Base-by-base conservation (phyloP, 2,329 filamentous ascomycete genomes). In the Clonostachys chloroleuca region DNA sequence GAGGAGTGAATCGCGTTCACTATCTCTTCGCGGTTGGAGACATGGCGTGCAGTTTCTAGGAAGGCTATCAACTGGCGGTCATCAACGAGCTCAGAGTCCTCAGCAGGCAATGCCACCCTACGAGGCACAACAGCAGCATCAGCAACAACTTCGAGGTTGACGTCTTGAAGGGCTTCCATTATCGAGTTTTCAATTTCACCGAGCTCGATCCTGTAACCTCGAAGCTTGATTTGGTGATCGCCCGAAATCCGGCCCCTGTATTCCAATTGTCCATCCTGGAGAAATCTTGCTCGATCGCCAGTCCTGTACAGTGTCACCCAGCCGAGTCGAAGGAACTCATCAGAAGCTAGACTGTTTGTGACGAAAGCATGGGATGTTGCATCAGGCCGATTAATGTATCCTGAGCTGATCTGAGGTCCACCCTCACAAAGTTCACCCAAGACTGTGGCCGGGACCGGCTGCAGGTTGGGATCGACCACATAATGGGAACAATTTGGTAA, bases 391-490 rank as follows among this genome's bases (percentile, higher is more conserved):
- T 47, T 45, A 37, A 48, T 40, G 42, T 53, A 53, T 6, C 47
- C 46, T 45, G 47, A 18, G 47, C 42, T 33, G 12, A 44, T 42
- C 33, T 34, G 40, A 13, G 37, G 13, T 17, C 51, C 51, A 17
- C 46, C 45, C 2, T 51, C 20, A 40, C 40, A 46, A 18, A 53
- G 43, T 37, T 54, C 52, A 6, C 51, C 52, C 4, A 20, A 35
- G 8, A 48, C 17, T 9, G 40, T 41, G n/a, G 33, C 8, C 3
- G 56, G 56, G 10, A 53, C 42, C 3, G 53, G 49, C 6, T 42
- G 36, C 10, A 56, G 48, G 2, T 58, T 41, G 7, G 54, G 44
- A 46, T 73, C 66, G 5, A 76, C 54, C 6, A 77, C 62, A 46
- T 72, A 73, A 2, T 68, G 49, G 2, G 63, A 54, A 2, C 63